A percentile compares a stretch with the other conserved stretches of the same genome.
Conservation (phyloP, 495 filamentous ascomycete species). For the Hypoxylon cercidicola region DNA sequence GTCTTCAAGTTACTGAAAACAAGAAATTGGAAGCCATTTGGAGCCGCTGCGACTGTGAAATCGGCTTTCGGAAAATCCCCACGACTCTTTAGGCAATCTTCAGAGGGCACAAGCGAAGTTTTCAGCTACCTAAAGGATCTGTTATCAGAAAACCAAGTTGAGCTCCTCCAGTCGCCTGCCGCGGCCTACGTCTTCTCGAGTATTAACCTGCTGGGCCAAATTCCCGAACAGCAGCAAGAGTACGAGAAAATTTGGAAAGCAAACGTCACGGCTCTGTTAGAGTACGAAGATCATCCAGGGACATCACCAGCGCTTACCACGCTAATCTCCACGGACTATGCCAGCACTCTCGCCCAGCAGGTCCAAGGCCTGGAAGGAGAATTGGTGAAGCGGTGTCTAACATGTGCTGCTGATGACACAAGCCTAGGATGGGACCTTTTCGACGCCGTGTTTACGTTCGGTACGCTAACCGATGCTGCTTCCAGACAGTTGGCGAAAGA, state of each 20-base stretch:
- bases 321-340: constrained; percentile 52
- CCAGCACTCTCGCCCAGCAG: constrained; percentile 40
- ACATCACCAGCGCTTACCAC: constrained; percentile 44
- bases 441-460: constrained; percentile 51
- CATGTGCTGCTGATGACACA: constrained; percentile 40
- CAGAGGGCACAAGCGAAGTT: constrained; percentile 17
- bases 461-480: constrained; percentile 43
- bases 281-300: constrained; percentile 32
- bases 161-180: constrained; percentile 42
- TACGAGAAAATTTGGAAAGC: constrained; percentile 50
- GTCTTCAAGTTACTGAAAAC: constrained; percentile 49
- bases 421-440: constrained; percentile 50
- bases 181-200: constrained; percentile 55
- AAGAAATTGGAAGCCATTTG: constrained; percentile 85
- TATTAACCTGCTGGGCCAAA: constrained; percentile 44
- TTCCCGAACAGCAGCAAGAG: constrained; percentile 47
- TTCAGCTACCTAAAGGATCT: constrained; percentile 24
- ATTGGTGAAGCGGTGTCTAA: constrained; percentile 49
- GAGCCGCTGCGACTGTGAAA: constrained; percentile 72
- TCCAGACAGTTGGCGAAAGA: constrained; percentile 41
- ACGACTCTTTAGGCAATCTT: constrained; percentile 38
- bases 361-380: constrained; percentile 52
- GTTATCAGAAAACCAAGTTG: constrained; percentile 25
- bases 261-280: constrained; percentile 47
- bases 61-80: constrained; percentile 52